Percentiles rank a stretch among this genome's conserved stretches.
These are phyloP conservation scores for Pythium vanterpoolii DNA, from an alignment of 352 stramenopile genomes.

Conservation along the genomic window DNA sequence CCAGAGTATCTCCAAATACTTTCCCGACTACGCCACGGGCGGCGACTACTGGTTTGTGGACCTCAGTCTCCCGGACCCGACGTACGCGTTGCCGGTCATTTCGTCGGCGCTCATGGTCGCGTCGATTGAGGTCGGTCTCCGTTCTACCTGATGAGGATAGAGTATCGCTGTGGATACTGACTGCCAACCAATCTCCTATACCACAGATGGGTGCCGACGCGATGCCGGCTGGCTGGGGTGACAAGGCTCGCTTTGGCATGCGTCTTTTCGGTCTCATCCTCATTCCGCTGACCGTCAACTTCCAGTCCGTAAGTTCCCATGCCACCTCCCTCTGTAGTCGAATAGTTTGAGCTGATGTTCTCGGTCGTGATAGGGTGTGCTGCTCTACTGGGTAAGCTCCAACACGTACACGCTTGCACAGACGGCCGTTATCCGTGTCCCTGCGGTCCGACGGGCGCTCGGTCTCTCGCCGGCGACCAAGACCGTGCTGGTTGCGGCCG, in stretches of 20 bases:
- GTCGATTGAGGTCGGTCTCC: slow-evolving; percentile 47
- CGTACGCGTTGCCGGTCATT: slow-evolving; percentile 71
- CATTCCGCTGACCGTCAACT: slow-evolving; percentile 80
- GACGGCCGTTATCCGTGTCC: slow-evolving; percentile 53
- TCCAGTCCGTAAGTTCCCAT: slow-evolving; percentile 53
- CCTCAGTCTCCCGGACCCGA: slow-evolving; percentile 71
- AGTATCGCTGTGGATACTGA: no score
- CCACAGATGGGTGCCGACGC: slow-evolving; percentile 54
- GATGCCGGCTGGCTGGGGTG: slow-evolving; percentile 53
- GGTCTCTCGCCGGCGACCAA: slow-evolving; percentile 12
- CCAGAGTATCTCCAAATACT: slow-evolving; percentile 76
- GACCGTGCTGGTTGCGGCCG: slow-evolving; percentile 34
- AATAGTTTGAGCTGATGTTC: not conserved
- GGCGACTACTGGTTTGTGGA: slow-evolving; percentile 83
- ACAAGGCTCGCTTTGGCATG: slow-evolving; percentile 82
- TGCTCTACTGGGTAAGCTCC: slow-evolving; percentile 87
- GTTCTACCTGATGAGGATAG: not conserved
- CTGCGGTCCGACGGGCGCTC: slow-evolving; percentile 48
- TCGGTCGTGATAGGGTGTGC: slow-evolving; percentile 50
- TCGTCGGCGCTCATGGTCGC: slow-evolving; percentile 77
- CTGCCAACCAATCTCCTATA: not conserved
- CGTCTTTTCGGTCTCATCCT: slow-evolving; percentile 64
- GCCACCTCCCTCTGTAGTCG: not conserved
- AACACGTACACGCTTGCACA: slow-evolving; percentile 77
- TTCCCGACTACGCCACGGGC: slow-evolving; percentile 67